Conservation (phyloP, 768 basidiomycete genomes). For the Mycena rosella region DNA sequence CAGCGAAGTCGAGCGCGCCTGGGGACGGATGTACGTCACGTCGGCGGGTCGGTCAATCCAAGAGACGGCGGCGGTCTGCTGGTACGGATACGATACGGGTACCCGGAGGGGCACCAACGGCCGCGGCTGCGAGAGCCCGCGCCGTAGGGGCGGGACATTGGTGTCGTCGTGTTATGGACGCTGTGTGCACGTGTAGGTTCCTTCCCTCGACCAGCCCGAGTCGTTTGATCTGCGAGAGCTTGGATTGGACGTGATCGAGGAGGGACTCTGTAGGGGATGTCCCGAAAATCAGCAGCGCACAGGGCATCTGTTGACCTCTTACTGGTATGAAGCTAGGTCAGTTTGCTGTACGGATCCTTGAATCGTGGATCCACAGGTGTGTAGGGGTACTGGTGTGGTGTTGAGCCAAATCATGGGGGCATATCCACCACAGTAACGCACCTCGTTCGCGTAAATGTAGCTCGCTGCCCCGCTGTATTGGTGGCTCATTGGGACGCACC, state of each 20-base stretch:
- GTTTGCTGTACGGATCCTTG: slow-evolving; percentile 15
- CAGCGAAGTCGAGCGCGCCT: too few relatives aligned
- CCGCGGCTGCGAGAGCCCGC: slow-evolving; percentile 9
- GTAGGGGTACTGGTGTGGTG: neutral
- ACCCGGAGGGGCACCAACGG: slow-evolving; percentile 19
- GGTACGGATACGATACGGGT: slow-evolving; percentile 20
- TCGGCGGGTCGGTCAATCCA: too few relatives aligned
- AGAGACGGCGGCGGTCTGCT: neutral
- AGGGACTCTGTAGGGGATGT: slow-evolving; percentile 10
- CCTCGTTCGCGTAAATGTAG: slow-evolving; percentile 29
- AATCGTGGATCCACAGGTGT: slow-evolving; percentile 3
- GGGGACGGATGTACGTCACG: too few relatives aligned
- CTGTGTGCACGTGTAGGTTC: slow-evolving; percentile 28
- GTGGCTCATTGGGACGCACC: slow-evolving; percentile 7
- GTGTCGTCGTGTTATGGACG: slow-evolving; percentile 11
- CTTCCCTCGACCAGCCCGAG: slow-evolving; percentile 25
- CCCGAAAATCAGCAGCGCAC: neutral
- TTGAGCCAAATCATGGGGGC: neutral
- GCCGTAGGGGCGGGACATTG: slow-evolving; percentile 10
- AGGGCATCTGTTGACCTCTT: neutral
- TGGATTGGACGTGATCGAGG: slow-evolving; percentile 4
- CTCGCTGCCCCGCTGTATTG: slow-evolving; percentile 28
- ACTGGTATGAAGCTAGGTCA: slow-evolving; percentile 10
- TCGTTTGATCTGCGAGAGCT: slow-evolving; percentile 24
- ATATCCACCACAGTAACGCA: neutral